These are phyloP conservation scores for Westerdykella aurantiaca DNA, from an alignment of 2,329 filamentous ascomycete genomes.

Conservation along the genomic window DNA sequence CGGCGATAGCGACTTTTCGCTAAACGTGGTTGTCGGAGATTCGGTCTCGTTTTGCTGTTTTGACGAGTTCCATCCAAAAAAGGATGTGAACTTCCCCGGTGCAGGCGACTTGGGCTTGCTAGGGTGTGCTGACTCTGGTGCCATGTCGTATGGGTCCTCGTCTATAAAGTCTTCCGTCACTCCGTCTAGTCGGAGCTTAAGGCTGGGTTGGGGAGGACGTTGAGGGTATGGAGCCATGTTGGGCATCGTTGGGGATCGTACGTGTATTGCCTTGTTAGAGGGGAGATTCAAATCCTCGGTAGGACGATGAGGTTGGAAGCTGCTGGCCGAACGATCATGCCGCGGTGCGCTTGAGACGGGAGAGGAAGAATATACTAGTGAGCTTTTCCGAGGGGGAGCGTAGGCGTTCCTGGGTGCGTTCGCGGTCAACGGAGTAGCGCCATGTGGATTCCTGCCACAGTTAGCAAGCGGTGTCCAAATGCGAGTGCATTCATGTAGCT, in stretches of 20 bases:
- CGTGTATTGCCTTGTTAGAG: slow-evolving; percentile 18
- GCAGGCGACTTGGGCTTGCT: slow-evolving; percentile 42
- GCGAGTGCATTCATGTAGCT: slow-evolving; percentile 8
- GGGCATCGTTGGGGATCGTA: slow-evolving; percentile 35
- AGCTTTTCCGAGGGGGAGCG: slow-evolving; percentile 16
- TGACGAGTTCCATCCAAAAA: slow-evolving; percentile 61
- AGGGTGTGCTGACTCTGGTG: slow-evolving; percentile 20
- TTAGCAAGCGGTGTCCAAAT: background rate
- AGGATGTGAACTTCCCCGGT: slow-evolving; percentile 55
- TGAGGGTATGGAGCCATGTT: slow-evolving; percentile 32
- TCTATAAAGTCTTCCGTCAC: slow-evolving; percentile 35
- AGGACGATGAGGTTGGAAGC: slow-evolving; percentile 24
- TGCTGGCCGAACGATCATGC: slow-evolving; percentile 36
- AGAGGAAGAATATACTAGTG: slow-evolving; percentile 8
- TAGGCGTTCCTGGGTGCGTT: slow-evolving; percentile 21
- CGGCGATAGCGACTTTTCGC: slow-evolving; percentile 55
- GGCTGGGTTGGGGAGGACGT: slow-evolving; percentile 18
- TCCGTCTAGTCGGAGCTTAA: slow-evolving; percentile 34
- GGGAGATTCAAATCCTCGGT: slow-evolving; percentile 18
- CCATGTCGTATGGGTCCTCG: slow-evolving; percentile 27
- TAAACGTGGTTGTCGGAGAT: slow-evolving; percentile 58
- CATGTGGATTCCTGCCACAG: slow-evolving; percentile 32
- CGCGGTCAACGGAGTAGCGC: slow-evolving; percentile 23
- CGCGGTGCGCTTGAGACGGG: slow-evolving; percentile 15
- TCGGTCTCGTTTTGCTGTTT: slow-evolving; percentile 50